Conservation (phyloP, 768 basidiomycete genomes). For the Termitomyces sp. region DNA sequence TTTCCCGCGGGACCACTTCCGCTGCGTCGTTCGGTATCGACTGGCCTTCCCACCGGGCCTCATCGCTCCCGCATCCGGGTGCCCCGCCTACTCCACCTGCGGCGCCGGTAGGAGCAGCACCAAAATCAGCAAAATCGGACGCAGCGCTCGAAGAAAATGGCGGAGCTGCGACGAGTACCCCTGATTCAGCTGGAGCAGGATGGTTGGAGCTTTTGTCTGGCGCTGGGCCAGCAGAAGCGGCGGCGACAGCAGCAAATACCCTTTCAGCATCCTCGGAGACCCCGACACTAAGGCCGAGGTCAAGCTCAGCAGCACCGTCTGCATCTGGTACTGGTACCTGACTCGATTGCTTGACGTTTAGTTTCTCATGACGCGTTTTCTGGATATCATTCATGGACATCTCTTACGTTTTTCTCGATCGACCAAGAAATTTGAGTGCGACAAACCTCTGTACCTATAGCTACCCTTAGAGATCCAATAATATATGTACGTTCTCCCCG, state of each 20-base stretch:
- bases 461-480: not conserved
- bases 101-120: not conserved
- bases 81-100: not conserved
- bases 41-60: constrained; percentile 8
- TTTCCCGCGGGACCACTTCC: constrained; percentile 2
- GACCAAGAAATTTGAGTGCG: not conserved
- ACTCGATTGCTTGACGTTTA: not conserved
- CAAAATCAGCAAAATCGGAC: not conserved
- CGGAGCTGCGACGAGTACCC: not conserved
- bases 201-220: constrained; percentile 11
- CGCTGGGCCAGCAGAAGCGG: not conserved
- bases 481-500: not conserved
- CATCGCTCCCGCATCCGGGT: not conserved
- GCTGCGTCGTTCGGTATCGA: constrained; percentile 13
- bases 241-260: not conserved
- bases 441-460: not conserved
- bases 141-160: not conserved
- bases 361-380: not conserved
- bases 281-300: not conserved
- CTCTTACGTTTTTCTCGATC: not conserved
- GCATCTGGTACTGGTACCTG: not conserved
- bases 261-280: not conserved
- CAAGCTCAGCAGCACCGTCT: not conserved
- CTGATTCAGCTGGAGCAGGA: not conserved
- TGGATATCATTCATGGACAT: not conserved